Percentiles rank a stretch among this genome's conserved stretches.
Evolutionary conservation across 1,284 basidiomycete genomes (phyloP).

Genomic region (Apiotrichum siamense): DNA sequence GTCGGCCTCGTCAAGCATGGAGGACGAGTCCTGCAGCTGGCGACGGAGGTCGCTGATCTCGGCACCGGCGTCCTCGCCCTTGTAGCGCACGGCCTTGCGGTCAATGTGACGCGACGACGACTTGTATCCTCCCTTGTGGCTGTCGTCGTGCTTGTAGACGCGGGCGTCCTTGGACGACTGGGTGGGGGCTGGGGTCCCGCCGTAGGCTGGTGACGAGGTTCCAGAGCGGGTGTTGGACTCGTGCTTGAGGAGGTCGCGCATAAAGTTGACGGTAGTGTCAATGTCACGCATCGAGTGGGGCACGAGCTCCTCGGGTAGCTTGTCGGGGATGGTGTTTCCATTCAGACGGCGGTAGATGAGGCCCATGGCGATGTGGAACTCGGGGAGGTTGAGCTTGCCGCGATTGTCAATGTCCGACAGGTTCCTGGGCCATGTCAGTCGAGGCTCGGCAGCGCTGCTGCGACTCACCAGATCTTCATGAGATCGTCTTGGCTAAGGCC

Average conservation of each 20-base stretch:
- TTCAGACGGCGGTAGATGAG: constrained; percentile 92
- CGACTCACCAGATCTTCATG: constrained; percentile 87
- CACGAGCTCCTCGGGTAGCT: constrained; percentile 80
- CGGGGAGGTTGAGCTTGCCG: constrained; percentile 87
- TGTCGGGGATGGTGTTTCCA: constrained; percentile 82
- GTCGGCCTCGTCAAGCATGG: constrained; percentile 69
- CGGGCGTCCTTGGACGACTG: constrained; percentile 74
- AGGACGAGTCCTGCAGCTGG: constrained; percentile 72
- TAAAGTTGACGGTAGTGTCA: constrained; percentile 81
- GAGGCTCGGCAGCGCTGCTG: too few relatives aligned
- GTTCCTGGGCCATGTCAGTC: constrained; percentile 55
- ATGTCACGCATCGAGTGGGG: constrained; percentile 90
- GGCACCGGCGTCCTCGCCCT: constrained; percentile 61
- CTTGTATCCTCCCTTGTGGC: constrained; percentile 60
- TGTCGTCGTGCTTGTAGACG: constrained; percentile 80
- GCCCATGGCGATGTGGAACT: constrained; percentile 99
- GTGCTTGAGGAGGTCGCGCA: constrained; percentile 83
- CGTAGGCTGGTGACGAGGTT: constrained; percentile 53
- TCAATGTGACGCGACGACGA: constrained; percentile 84
- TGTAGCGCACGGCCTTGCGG: constrained; percentile 71
- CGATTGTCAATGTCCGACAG: constrained; percentile 84
- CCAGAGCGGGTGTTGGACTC: constrained; percentile 61
- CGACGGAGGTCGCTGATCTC: constrained; percentile 85
- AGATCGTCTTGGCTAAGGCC: constrained; percentile 84
- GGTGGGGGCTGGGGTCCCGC: constrained; percentile 51